Evolutionary conservation across 2,329 filamentous ascomycete genomes (phyloP).

Genomic region (Hypoxylon sp.): DNA sequence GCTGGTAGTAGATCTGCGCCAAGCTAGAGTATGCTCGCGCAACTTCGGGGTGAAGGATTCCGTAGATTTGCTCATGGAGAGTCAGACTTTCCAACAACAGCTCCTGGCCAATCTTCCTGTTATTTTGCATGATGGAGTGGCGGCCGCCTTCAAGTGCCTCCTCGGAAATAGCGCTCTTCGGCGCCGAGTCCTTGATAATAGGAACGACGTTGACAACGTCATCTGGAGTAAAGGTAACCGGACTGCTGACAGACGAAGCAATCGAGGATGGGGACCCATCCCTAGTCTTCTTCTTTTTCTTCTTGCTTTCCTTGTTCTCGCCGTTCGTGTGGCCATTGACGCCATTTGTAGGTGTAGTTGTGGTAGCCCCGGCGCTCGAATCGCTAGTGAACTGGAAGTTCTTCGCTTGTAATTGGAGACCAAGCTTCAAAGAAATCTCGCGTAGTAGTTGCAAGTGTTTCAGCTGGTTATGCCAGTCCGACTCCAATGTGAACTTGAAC

Average conservation of each 20-base stretch:
- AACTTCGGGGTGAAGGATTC: slow-evolving; percentile 95
- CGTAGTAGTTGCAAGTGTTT: slow-evolving; percentile 88
- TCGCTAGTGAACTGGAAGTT: slow-evolving; percentile 76
- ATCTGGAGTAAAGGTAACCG: slow-evolving; percentile 81
- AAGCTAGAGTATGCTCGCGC: slow-evolving; percentile 94
- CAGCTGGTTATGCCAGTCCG: slow-evolving; percentile 76
- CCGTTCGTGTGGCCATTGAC: slow-evolving; percentile 61
- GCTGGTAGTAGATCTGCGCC: slow-evolving; percentile 95
- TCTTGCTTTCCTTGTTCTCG: slow-evolving; percentile 65
- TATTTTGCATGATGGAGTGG: slow-evolving; percentile 94
- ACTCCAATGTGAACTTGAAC: slow-evolving; percentile 81
- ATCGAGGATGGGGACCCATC: slow-evolving; percentile 67
- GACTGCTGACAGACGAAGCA: slow-evolving; percentile 59
- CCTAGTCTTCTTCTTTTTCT: slow-evolving; percentile 73
- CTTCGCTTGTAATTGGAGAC: slow-evolving; percentile 87
- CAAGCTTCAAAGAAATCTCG: slow-evolving; percentile 89
- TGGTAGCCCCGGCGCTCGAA: slow-evolving; percentile 53
- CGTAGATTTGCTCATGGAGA: slow-evolving; percentile 98
- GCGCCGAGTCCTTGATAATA: slow-evolving; percentile 92
- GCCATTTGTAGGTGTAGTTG: slow-evolving; percentile 51
- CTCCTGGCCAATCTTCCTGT: slow-evolving; percentile 96
- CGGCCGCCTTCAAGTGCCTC: slow-evolving; percentile 96
- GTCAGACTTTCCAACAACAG: slow-evolving; percentile 95
- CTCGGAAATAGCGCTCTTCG: slow-evolving; percentile 90
- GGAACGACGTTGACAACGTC: slow-evolving; percentile 96